Conservation (phyloP, 2,329 filamentous ascomycete species). For the Aspergillus sergii region DNA sequence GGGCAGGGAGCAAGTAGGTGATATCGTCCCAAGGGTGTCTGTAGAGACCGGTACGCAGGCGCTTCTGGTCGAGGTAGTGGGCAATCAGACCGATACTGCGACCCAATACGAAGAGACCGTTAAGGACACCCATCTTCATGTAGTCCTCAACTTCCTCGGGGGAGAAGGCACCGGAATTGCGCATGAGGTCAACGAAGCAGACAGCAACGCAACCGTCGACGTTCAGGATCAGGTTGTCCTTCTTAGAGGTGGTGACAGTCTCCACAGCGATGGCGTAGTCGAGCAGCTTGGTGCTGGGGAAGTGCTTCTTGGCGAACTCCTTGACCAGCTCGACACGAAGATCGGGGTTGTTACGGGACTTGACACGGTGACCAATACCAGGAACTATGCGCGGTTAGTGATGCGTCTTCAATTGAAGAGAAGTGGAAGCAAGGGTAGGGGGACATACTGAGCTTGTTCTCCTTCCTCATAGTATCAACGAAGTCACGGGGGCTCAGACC, state of each 20-base stretch:
- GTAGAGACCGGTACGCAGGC: constrained; percentile 96
- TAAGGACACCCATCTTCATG: constrained; percentile 97
- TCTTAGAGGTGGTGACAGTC: constrained; percentile 98
- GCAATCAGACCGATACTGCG: constrained; percentile 98
- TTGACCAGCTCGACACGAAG: constrained; percentile 99
- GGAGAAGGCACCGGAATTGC: constrained; percentile 97
- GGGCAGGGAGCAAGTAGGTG: constrained; percentile 85
- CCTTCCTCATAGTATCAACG: constrained; percentile 97
- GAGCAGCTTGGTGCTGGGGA: constrained; percentile 96
- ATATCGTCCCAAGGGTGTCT: constrained; percentile 99
- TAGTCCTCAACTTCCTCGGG: constrained; percentile 97
- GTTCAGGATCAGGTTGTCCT: constrained; percentile 99
- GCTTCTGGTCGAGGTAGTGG: constrained; percentile 99
- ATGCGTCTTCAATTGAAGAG: neutral
- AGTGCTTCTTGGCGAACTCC: constrained; percentile 96
- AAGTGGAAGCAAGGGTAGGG: neutral
- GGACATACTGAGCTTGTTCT: constrained; percentile 90
- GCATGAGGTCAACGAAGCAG: constrained; percentile 96
- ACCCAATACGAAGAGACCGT: constrained; percentile 98
- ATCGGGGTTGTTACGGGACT: constrained; percentile 99
- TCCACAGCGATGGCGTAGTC: constrained; percentile 98
- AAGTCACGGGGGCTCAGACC: constrained; percentile 97
- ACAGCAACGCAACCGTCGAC: constrained; percentile 97
- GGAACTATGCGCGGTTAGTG: constrained; percentile 62
- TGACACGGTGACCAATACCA: constrained; percentile 98